Evolutionary conservation across 2,329 filamentous ascomycete species (phyloP).

Genomic region (Elsinoe perseae): DNA sequence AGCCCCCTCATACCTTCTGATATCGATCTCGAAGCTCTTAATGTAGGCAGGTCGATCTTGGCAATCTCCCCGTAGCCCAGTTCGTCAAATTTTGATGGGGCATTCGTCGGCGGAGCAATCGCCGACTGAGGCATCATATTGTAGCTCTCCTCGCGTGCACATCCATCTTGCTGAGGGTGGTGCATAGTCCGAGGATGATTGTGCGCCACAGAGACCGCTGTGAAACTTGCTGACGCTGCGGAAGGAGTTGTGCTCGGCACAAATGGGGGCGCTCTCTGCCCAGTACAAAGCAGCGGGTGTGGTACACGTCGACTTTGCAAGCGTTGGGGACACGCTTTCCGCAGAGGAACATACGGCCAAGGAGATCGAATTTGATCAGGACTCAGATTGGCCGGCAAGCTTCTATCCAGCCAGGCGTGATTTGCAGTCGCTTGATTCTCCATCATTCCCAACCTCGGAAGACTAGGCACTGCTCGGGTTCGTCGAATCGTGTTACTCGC

Average conservation of each 20-base stretch:
- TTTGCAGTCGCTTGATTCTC: neutral
- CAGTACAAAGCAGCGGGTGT: conserved; percentile 21
- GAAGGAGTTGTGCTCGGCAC: conserved; percentile 12
- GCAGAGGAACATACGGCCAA: conserved; percentile 36
- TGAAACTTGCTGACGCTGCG: conserved; percentile 8
- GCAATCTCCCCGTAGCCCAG: neutral
- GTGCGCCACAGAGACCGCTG: conserved; percentile 3
- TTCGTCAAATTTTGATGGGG: neutral
- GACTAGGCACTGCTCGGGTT: neutral
- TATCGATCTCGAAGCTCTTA: conserved; percentile 30
- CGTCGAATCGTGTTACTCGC: neutral
- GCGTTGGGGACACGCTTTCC: conserved; percentile 36
- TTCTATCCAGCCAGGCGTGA: conserved; percentile 14
- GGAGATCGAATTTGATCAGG: conserved; percentile 23
- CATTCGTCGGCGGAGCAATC: neutral
- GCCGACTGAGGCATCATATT: conserved; percentile 2
- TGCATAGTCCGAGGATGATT: conserved; percentile 3
- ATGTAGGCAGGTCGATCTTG: neutral
- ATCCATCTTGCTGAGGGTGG: neutral
- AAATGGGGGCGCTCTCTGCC: conserved; percentile 9
- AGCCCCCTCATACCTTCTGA: conserved; percentile 28
- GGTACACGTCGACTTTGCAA: conserved; percentile 29
- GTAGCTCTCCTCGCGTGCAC: neutral
- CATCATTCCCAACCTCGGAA: neutral
- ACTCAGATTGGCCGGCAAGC: conserved; percentile 6